Percentiles rank a stretch among this genome's conserved stretches.
Conservation (phyloP, 1,284 basidiomycete genomes). For the Moesziomyces parantarcticus region DNA sequence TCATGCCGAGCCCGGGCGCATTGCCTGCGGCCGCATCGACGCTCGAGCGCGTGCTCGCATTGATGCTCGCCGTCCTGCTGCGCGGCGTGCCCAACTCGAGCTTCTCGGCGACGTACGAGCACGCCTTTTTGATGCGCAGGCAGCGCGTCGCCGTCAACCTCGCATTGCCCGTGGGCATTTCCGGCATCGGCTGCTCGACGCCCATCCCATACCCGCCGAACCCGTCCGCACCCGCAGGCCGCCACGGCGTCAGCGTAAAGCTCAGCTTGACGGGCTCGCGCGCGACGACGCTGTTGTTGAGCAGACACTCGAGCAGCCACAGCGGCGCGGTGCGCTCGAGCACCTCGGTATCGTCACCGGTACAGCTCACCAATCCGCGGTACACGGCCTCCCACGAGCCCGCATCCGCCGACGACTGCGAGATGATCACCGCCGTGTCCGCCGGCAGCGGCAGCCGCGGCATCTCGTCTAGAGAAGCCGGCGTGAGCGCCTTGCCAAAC, state of each 20-base stretch:
- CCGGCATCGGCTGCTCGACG: slow-evolving; percentile 24
- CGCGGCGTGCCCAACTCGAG: slow-evolving; percentile 72
- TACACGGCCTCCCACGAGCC: slow-evolving; percentile 82
- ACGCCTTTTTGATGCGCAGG: slow-evolving; percentile 84
- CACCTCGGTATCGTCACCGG: slow-evolving; percentile 74
- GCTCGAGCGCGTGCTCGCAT: slow-evolving; percentile 28
- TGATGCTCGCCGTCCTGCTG: slow-evolving; percentile 33
- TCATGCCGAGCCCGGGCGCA: slow-evolving; percentile 33
- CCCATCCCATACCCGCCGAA: slow-evolving; percentile 34
- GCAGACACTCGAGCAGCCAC: slow-evolving; percentile 89
- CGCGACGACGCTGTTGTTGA: slow-evolving; percentile 69
- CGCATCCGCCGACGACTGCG: slow-evolving; percentile 78
- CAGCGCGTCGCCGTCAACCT: slow-evolving; percentile 88
- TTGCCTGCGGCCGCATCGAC: slow-evolving; percentile 13
- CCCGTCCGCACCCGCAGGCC: slow-evolving; percentile 28
- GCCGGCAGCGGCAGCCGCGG: slow-evolving; percentile 77
- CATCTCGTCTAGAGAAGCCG: slow-evolving; percentile 78
- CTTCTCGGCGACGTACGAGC: slow-evolving; percentile 87
- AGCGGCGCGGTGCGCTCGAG: slow-evolving; percentile 84
- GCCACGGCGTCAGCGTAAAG: slow-evolving; percentile 84
- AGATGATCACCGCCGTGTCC: slow-evolving; percentile 79
- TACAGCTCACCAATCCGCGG: slow-evolving; percentile 77
- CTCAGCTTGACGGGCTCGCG: slow-evolving; percentile 69
- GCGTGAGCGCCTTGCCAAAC: slow-evolving; percentile 76
- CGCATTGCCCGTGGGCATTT: slow-evolving; percentile 75